phyloP scores from a whole-genome alignment of 2,329 filamentous ascomycete species.

The Ophidiomyces ophidiicola region DNA sequence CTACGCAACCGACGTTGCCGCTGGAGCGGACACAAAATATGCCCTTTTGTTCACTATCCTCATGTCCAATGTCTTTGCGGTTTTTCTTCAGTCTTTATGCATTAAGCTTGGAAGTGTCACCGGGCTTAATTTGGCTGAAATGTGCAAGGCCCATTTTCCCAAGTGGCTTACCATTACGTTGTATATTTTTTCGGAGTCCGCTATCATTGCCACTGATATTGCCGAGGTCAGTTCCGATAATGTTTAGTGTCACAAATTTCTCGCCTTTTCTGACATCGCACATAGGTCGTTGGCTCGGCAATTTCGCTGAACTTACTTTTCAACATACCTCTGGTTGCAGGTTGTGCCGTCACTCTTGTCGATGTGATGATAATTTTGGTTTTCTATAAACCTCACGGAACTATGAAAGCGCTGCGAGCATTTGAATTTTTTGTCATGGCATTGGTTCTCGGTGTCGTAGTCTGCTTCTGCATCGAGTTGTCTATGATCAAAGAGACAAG shows the following conservation, averaged over 20 bases:
- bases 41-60: constrained; percentile 37
- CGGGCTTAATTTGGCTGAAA: constrained; percentile 54
- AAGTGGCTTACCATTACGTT: constrained; percentile 52
- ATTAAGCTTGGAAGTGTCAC: constrained; percentile 57
- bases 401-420: constrained; percentile 40
- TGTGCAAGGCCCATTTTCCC: constrained; percentile 53
- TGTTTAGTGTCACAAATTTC: neutral
- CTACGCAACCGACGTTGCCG: constrained; percentile 39
- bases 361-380: constrained; percentile 46
- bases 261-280: neutral
- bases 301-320: constrained; percentile 45
- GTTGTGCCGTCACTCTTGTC: constrained; percentile 45
- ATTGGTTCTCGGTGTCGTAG: constrained; percentile 43
- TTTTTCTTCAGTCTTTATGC: constrained; percentile 38
- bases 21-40: constrained; percentile 35
- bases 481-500: constrained; percentile 40
- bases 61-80: constrained; percentile 38
- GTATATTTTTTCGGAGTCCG: constrained; percentile 52
- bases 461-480: constrained; percentile 47
- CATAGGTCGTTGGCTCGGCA: constrained; percentile 44
- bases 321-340: constrained; percentile 43
- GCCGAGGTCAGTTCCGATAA: constrained; percentile 42
- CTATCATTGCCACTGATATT: constrained; percentile 61
- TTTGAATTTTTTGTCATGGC: constrained; percentile 46
- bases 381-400: constrained; percentile 43